These are phyloP conservation scores for Teratosphaeria epicoccoides DNA, from an alignment of 2,329 filamentous ascomycete genomes.

Conservation along the genomic window DNA sequence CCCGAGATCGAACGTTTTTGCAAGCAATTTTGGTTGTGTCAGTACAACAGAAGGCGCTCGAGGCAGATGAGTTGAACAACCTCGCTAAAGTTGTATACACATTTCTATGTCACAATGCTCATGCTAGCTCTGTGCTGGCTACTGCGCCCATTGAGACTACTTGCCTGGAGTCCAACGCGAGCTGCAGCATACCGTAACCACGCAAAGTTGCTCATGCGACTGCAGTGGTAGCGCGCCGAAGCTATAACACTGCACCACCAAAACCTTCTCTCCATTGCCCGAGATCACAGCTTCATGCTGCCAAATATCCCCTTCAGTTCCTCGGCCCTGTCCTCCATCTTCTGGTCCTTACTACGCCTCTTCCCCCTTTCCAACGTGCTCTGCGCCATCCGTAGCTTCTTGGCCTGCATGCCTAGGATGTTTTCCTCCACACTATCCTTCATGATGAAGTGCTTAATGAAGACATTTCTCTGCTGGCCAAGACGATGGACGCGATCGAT, in stretches of 20 bases:
- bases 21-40: too few relatives aligned
- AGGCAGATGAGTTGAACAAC: too few relatives aligned
- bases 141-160: background rate
- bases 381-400: constrained; percentile 85
- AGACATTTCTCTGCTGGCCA: constrained; percentile 79
- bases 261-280: background rate
- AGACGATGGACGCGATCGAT: constrained; percentile 86
- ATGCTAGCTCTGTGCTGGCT: too few relatives aligned
- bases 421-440: constrained; percentile 83
- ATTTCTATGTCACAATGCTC: too few relatives aligned
- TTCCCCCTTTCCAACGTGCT: constrained; percentile 60
- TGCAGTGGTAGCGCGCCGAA: too few relatives aligned
- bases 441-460: constrained; percentile 87
- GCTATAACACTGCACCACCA: too few relatives aligned
- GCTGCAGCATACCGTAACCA: background rate
- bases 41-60: too few relatives aligned
- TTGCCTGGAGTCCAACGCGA: background rate
- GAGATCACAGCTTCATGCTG: background rate
- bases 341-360: constrained; percentile 42
- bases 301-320: constrained; percentile 50
- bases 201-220: too few relatives aligned
- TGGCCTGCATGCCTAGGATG: constrained; percentile 78
- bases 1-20: too few relatives aligned
- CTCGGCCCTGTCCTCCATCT: constrained; percentile 53
- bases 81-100: too few relatives aligned